These are phyloP conservation scores for Stemphylium vesicarium DNA, from an alignment of 2,329 filamentous ascomycete species.

Conservation along the genomic window DNA sequence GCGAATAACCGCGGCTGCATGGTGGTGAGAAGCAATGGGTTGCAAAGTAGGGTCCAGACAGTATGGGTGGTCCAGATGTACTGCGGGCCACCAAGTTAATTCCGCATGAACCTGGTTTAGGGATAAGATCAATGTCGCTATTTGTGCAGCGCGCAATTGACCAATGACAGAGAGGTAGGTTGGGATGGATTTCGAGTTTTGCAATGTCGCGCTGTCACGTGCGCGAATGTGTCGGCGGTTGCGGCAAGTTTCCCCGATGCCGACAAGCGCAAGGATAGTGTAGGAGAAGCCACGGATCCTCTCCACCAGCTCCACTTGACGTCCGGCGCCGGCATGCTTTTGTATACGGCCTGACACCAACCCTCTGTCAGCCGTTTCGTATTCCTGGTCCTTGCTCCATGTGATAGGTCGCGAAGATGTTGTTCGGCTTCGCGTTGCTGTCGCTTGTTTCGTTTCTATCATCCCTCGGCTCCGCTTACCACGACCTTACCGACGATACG, in stretches of 20 bases:
- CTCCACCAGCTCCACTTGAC: slow-evolving; percentile 4
- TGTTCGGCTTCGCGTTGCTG: slow-evolving; percentile 29
- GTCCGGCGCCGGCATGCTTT: slow-evolving; percentile 1
- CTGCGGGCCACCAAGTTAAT: background rate
- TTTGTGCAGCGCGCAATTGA: background rate
- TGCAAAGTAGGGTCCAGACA: background rate
- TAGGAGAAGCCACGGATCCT: slow-evolving; percentile 5
- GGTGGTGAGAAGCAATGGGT: slow-evolving; percentile 13
- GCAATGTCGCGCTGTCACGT: slow-evolving; percentile 23
- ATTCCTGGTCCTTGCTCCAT: slow-evolving; percentile 4
- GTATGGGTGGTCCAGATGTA: background rate
- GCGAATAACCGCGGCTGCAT: slow-evolving; percentile 38
- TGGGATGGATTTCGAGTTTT: background rate
- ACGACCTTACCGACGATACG: slow-evolving; percentile 73
- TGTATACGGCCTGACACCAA: background rate
- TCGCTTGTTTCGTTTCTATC: slow-evolving; percentile 33
- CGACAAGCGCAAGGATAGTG: background rate
- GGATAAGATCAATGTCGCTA: background rate
- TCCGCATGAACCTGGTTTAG: background rate
- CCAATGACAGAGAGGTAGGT: background rate
- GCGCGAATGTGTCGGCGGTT: background rate
- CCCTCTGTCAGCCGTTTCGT: background rate
- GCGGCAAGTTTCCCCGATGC: background rate
- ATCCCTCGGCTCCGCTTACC: slow-evolving; percentile 57
- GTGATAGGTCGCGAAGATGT: slow-evolving; percentile 23